Conservation (phyloP, 2,329 filamentous ascomycete genomes). For the Plenodomus tracheiphilus region DNA sequence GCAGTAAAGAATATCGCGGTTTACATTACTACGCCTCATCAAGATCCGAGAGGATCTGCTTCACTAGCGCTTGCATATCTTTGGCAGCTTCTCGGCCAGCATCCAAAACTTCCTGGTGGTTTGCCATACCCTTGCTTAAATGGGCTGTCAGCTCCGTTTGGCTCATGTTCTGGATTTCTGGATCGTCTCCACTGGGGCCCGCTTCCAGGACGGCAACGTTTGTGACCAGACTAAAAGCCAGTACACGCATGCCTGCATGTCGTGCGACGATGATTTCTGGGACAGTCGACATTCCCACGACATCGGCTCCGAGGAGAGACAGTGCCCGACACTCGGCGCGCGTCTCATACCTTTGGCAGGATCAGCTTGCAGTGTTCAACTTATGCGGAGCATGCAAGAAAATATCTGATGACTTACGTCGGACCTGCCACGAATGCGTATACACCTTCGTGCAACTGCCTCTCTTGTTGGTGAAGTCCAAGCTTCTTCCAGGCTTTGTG, state of each 20-base stretch:
- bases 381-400: no score
- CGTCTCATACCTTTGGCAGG: conserved; percentile 60
- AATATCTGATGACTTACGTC: conserved; percentile 54
- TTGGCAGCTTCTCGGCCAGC: conserved; percentile 62
- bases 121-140: conserved; percentile 63
- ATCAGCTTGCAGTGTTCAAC: no score
- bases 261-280: conserved; percentile 69
- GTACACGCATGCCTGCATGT: conserved; percentile 64
- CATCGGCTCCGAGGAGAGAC: conserved; percentile 63
- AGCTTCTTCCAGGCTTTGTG: conserved; percentile 62
- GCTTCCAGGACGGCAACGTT: conserved; percentile 65
- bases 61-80: conserved; percentile 62
- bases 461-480: conserved; percentile 48
- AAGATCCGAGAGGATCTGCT: conserved; percentile 50
- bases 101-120: conserved; percentile 68
- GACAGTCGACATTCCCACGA: conserved; percentile 73
- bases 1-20: no score
- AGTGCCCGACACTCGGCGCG: conserved; percentile 67
- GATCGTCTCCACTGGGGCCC: conserved; percentile 61
- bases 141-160: conserved; percentile 57
- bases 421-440: conserved; percentile 68
- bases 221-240: conserved; percentile 68
- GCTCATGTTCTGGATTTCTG: conserved; percentile 55
- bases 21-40: no score
- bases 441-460: conserved; percentile 65